Evolutionary conservation across 1,284 basidiomycete species (phyloP), one percentile per base, ranked within the genome.

Genomic region (Fomes fomentarius): DNA sequence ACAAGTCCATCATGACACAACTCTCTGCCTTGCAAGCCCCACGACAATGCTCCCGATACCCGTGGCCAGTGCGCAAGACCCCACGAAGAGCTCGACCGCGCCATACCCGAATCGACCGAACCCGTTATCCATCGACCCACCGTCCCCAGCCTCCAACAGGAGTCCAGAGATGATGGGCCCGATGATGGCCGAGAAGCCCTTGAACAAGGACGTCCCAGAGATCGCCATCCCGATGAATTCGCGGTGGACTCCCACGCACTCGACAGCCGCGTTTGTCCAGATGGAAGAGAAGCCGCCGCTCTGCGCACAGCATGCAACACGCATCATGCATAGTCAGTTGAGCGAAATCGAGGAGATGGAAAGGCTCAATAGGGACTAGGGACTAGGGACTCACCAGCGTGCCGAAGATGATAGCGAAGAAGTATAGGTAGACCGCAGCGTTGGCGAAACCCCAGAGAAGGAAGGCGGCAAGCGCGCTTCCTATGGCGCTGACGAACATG

Each of bases 391-490:
- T 61, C 43, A 11, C 66, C 50, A 68, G 39, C 22, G 60, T 51
- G 68, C 67, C 67, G 42, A 66, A 69, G 17, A 69, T 60, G 26
- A 67, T 54, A 1, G 63, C 63, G 38, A 67, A 69, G 47, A 58
- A 56, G 48, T 67, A 66, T 10, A 69, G 58, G 24, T 59, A 61
- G 22, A 57, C 54, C 17, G 66, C 52, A 3, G 63, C 55, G 50
- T 57, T 54, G 19, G 67, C 62, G 51, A 67, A 67, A 24, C 67
- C 67, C 67, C 67, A 69, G 2, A 69, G 58, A 17, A 67, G 48
- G 57, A 69, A 67, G 3, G 66, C 63, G 2, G 61, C 60, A 5
- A 67, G 51, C 5, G 60, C 62, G 51, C 66, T 69, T 11, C 63
- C 59, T 1, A 65, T n/a, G 0, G 64, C 57, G 51, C 62, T 63